Evolutionary conservation across 371 early-diverging fungal species (phyloP).

Genomic region (Rhizopus sp.): DNA sequence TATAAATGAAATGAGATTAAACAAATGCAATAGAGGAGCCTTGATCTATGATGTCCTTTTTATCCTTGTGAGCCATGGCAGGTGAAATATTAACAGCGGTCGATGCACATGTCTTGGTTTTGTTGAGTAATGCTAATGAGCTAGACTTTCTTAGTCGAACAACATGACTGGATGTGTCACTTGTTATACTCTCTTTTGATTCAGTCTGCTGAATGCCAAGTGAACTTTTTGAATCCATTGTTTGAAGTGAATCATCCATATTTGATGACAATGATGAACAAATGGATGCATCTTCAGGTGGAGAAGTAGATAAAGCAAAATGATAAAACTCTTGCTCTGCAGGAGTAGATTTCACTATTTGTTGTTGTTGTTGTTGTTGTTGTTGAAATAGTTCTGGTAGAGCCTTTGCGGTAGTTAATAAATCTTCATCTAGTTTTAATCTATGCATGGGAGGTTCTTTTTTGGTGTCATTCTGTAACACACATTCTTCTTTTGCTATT

Average conservation of each 20-base stretch:
- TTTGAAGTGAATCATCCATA: slow-evolving; percentile 10
- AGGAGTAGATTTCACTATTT: not conserved
- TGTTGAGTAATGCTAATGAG: slow-evolving; percentile 20
- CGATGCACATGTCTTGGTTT: slow-evolving; percentile 25
- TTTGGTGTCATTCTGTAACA: not conserved
- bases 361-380: slow-evolving; percentile 3
- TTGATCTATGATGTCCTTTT: slow-evolving; percentile 8
- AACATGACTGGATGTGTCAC: not conserved
- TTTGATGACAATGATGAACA: slow-evolving; percentile 18
- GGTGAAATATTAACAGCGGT: slow-evolving; percentile 29
- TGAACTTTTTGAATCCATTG: slow-evolving; percentile 7
- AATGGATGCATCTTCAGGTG: slow-evolving; percentile 8
- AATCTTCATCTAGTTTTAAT: slow-evolving; percentile 17
- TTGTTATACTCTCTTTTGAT: slow-evolving; percentile 6
- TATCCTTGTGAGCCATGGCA: slow-evolving; percentile 24
- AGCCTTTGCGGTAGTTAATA: slow-evolving; percentile 27
- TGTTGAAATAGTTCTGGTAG: slow-evolving; percentile 28
- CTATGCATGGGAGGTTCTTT: slow-evolving; percentile 7
- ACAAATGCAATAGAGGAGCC: slow-evolving; percentile 6
- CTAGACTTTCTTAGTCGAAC: slow-evolving; percentile 18
- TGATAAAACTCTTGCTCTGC: not conserved
- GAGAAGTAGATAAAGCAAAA: slow-evolving; percentile 18
- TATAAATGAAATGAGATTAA: not conserved
- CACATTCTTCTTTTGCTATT: not conserved
- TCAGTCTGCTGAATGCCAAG: slow-evolving; percentile 14